Evolutionary conservation across 1,139 yeast genomes (phyloP).

Genomic region (Spencermartinsiella ligniputridi): DNA sequence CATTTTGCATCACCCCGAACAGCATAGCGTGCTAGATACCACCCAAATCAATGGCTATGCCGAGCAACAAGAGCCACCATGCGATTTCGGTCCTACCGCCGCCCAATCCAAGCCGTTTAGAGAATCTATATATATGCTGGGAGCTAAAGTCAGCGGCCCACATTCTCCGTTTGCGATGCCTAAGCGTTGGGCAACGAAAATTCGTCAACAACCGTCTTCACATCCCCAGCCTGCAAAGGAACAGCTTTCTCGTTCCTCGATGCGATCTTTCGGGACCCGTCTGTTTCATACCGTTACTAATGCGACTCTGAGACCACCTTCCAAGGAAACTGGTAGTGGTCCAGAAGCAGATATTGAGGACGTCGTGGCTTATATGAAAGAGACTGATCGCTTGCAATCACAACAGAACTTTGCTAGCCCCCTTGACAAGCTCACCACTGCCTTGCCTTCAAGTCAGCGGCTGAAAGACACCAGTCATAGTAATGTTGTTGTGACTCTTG

Average conservation of each 20-base stretch:
- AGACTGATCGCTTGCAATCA: no score
- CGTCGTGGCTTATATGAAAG: neutral
- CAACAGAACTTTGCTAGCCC: neutral
- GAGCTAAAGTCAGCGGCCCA: neutral
- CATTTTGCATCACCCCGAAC: no score
- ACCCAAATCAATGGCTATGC: neutral
- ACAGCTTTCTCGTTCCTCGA: neutral
- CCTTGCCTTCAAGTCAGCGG: neutral
- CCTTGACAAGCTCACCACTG: neutral
- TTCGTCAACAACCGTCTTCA: neutral
- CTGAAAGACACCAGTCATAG: neutral
- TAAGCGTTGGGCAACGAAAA: neutral
- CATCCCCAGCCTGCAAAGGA: no score
- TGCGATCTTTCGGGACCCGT: neutral
- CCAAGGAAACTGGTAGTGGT: no score
- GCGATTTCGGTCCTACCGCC: no score
- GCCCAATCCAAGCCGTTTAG: neutral
- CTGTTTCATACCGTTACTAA: neutral
- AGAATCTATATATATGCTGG: constrained; percentile 1
- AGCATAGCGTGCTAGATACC: no score
- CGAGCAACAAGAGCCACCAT: neutral
- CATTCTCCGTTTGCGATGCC: neutral
- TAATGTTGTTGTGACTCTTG: no score
- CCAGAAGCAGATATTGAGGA: neutral
- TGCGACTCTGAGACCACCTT: neutral